A percentile compares a stretch with the other conserved stretches of the same genome.
These are phyloP conservation scores for Mrakiaceae sp. DNA, from an alignment of 1,284 basidiomycete species.

Conservation along the genomic window DNA sequence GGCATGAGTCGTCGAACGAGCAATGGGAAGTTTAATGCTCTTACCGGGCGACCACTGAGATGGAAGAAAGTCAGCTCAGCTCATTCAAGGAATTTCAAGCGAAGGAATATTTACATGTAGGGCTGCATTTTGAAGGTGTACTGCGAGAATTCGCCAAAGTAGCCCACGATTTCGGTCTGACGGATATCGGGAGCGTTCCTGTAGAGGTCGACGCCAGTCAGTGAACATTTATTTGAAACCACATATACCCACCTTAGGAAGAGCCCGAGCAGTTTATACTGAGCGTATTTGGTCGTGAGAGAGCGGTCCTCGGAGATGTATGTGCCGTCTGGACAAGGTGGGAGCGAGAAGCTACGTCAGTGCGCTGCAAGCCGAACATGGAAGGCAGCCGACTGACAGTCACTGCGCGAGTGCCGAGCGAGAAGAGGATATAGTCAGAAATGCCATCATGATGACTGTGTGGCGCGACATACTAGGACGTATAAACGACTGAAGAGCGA, in stretches of 20 bases:
- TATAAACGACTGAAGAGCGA: conserved; percentile 19
- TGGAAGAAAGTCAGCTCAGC: too few species aligned
- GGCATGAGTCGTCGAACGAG: too few species aligned
- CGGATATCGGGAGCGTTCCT: conserved; percentile 22
- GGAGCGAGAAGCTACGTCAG: background rate
- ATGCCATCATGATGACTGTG: background rate
- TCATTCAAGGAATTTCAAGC: too few species aligned
- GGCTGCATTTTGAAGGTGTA: conserved; percentile 1
- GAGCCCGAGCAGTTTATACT: conserved; percentile 22
- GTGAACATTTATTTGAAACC: too few species aligned
- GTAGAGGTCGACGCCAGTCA: too few species aligned
- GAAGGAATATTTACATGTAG: background rate
- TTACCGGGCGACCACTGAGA: too few species aligned
- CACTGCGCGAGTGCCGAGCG: background rate
- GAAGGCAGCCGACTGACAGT: background rate
- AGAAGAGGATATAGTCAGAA: background rate
- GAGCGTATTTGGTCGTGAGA: conserved; percentile 20
- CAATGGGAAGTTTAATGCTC: too few species aligned
- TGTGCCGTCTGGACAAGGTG: background rate
- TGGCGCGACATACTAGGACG: conserved; percentile 11
- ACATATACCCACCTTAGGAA: conserved; percentile 7
- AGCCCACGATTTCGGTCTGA: conserved; percentile 11
- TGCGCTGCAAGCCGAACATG: background rate
- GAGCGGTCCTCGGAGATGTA: conserved; percentile 16
- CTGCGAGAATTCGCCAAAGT: conserved; percentile 1